Conservation (phyloP, 1,284 basidiomycete species). For the Boletus subluridellus region DNA sequence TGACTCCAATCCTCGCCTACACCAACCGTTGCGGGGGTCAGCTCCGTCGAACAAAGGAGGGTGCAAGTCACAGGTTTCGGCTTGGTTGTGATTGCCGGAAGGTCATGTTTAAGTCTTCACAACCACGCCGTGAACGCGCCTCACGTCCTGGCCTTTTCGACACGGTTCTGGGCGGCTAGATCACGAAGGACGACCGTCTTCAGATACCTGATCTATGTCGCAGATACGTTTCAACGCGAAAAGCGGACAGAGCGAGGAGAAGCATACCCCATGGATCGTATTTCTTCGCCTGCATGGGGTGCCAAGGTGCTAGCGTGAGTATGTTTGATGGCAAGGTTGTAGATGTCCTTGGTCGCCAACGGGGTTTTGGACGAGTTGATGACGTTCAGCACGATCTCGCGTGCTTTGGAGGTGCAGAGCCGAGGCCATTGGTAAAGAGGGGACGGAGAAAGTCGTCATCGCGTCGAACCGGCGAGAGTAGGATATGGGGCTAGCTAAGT, state of each 20-base stretch:
- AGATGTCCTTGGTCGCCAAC: constrained; percentile 29
- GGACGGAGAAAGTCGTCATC: constrained; percentile 20
- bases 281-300: too few relatives aligned
- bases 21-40: constrained; percentile 38
- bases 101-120: constrained; percentile 25
- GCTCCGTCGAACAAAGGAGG: constrained; percentile 12
- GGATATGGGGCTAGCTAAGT: too few relatives aligned
- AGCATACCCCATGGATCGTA: constrained; percentile 47
- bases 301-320: too few relatives aligned
- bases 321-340: too few relatives aligned
- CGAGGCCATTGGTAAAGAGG: constrained; percentile 30
- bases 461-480: background rate
- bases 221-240: too few relatives aligned
- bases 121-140: too few relatives aligned
- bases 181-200: too few relatives aligned
- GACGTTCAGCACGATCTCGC: constrained; percentile 22
- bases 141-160: too few relatives aligned
- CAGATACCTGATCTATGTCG: too few relatives aligned
- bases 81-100: constrained; percentile 1
- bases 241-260: background rate
- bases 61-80: background rate
- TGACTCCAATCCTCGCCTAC: too few relatives aligned
- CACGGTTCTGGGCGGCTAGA: too few relatives aligned
- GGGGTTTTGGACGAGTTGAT: constrained; percentile 25
- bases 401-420: constrained; percentile 26